A percentile compares a stretch with the other conserved stretches of the same genome.
Evolutionary conservation across 768 basidiomycete genomes (phyloP).

Genomic region (Pisolithus sp.): DNA sequence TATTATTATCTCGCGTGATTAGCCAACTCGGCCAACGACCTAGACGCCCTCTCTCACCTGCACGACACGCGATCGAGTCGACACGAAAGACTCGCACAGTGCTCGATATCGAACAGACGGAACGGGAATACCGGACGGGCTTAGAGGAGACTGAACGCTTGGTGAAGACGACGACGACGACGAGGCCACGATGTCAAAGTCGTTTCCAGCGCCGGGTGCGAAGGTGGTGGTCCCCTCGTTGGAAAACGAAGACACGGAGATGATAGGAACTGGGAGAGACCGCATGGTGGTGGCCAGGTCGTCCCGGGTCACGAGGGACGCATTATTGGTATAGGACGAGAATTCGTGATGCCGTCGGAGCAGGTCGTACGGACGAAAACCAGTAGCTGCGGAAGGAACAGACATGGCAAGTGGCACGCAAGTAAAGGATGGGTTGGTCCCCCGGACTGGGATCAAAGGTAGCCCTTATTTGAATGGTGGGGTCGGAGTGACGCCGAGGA

Average conservation of each 20-base stretch:
- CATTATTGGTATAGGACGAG: neutral
- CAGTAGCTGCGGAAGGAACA: conserved; percentile 1
- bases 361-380: conserved; percentile 2
- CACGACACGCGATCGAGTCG: conserved; percentile 48
- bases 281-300: neutral
- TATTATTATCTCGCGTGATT: neutral
- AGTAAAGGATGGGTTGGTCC: neutral
- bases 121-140: neutral
- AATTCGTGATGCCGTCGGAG: conserved; percentile 8
- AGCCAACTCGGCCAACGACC: neutral
- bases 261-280: neutral
- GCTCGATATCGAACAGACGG: conserved; percentile 4
- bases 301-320: neutral
- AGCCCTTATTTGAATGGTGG: conserved; percentile 24
- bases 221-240: neutral
- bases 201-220: neutral
- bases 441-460: neutral
- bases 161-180: neutral
- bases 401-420: conserved; percentile 12
- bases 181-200: neutral
- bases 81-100: conserved; percentile 37
- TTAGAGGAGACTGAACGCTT: neutral
- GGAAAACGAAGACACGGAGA: neutral
- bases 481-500: conserved; percentile 13
- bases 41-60: conserved; percentile 34